Percentiles rank a stretch among this genome's conserved stretches.
Conservation (phyloP, 2,329 filamentous ascomycete species). For the Elsinoe australis region DNA sequence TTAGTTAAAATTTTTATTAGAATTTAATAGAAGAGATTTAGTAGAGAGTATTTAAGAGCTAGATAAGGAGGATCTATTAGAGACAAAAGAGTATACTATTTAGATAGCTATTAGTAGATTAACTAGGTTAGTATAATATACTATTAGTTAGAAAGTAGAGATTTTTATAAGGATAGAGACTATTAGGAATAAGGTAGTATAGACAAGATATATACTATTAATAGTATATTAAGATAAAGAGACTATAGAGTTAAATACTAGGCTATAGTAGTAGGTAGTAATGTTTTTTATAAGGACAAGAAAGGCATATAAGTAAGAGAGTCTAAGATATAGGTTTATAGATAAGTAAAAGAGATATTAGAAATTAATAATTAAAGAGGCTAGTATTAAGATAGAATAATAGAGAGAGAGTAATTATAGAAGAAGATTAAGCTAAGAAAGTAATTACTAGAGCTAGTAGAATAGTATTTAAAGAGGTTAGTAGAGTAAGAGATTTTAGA, state of each 20-base stretch:
- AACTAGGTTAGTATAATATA: not conserved
- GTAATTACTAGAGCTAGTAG: too few relatives aligned
- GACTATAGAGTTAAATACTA: not conserved
- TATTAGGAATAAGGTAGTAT: not conserved
- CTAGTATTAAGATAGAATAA: not conserved
- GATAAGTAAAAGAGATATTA: not conserved
- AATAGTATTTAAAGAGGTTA: not conserved
- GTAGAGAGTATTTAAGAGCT: not conserved
- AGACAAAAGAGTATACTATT: not conserved
- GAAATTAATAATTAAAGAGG: not conserved
- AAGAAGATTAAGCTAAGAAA: not conserved
- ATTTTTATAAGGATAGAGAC: not conserved
- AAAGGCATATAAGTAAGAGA: not conserved
- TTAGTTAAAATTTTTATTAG: not conserved
- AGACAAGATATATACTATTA: not conserved
- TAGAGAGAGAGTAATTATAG: not conserved
- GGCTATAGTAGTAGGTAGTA: not conserved
- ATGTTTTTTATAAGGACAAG: not conserved
- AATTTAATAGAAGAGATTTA: not conserved
- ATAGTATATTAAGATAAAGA: not conserved
- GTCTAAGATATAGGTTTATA: not conserved
- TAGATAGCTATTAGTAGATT: not conserved
- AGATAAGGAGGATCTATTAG: not conserved
- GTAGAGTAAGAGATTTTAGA: not conserved
- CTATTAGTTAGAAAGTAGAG: not conserved